Percentiles rank a stretch among this genome's conserved stretches.
Conservation (phyloP, 192 early-diverging fungal genomes). For the Coemansia sp. region DNA sequence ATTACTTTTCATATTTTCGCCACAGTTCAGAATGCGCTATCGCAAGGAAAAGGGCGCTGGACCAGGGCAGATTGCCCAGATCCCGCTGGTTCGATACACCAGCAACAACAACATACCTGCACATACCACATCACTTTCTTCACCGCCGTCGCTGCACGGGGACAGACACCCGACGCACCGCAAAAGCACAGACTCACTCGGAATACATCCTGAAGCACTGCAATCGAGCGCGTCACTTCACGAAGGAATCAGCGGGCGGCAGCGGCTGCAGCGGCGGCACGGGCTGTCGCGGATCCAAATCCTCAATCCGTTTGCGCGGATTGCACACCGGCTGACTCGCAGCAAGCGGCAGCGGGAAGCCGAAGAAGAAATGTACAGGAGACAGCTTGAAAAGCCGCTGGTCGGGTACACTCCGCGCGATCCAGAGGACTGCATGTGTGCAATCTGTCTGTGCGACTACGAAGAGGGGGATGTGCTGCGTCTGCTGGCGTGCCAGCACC, state of each 20-base stretch:
- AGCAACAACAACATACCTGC: conserved; percentile 12
- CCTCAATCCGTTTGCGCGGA: conserved; percentile 44
- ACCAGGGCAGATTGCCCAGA: conserved; percentile 63
- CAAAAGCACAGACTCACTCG: neutral
- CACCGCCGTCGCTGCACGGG: conserved; percentile 39
- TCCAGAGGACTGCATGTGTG: conserved; percentile 68
- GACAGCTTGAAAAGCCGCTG: conserved; percentile 38
- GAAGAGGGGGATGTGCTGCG: conserved; percentile 74
- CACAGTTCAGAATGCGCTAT: conserved; percentile 61
- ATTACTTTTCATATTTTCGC: conserved; percentile 40
- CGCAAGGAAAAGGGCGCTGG: conserved; percentile 63
- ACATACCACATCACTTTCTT: conserved; percentile 13
- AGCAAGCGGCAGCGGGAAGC: conserved; percentile 44
- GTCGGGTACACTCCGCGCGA: conserved; percentile 55
- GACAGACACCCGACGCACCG: neutral
- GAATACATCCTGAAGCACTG: neutral
- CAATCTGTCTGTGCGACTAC: conserved; percentile 75
- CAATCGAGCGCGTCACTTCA: conserved; percentile 37
- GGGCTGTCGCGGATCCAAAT: conserved; percentile 33
- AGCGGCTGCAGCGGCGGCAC: conserved; percentile 9
- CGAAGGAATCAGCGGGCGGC: conserved; percentile 1
- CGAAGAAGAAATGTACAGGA: conserved; percentile 41
- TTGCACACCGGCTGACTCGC: conserved; percentile 39
- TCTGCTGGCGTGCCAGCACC: conserved; percentile 71
- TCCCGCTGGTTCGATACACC: conserved; percentile 66